Conservation (phyloP, 1,284 basidiomycete genomes). For the Malassezia restricta region DNA sequence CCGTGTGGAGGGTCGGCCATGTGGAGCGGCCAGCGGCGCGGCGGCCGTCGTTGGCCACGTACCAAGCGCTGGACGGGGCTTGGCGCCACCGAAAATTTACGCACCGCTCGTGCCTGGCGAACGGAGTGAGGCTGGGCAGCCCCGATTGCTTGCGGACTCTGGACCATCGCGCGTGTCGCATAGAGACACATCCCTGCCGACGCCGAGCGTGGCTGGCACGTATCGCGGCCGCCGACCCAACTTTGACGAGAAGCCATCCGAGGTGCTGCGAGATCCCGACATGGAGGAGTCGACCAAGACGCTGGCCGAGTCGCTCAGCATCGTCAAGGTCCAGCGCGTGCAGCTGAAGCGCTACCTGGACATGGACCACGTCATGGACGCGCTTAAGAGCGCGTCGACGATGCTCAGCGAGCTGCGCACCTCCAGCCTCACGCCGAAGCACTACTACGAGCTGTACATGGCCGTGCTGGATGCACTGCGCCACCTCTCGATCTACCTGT, state of each 20-base stretch:
- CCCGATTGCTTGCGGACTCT: no score
- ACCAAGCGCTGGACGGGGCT: no score
- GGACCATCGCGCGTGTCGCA: no score
- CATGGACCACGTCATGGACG: slow-evolving; percentile 44
- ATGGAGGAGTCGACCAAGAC: slow-evolving; percentile 45
- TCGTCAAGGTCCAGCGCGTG: slow-evolving; percentile 43
- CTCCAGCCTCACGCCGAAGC: slow-evolving; percentile 38
- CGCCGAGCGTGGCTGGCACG: background rate
- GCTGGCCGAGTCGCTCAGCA: slow-evolving; percentile 38
- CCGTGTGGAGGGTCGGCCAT: no score
- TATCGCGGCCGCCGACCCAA: slow-evolving; percentile 3
- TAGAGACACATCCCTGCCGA: no score
- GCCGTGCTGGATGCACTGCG: slow-evolving; percentile 43
- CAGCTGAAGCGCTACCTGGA: slow-evolving; percentile 43
- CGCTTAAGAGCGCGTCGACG: slow-evolving; percentile 42
- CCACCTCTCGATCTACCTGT: slow-evolving; percentile 43
- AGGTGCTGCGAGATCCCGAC: background rate
- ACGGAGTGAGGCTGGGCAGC: no score
- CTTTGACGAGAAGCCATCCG: background rate
- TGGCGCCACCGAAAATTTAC: no score
- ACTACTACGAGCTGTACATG: slow-evolving; percentile 46
- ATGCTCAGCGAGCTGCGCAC: slow-evolving; percentile 43
- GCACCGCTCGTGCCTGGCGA: no score
- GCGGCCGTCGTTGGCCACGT: no score
- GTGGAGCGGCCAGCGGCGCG: no score